phyloP scores from a whole-genome alignment of 495 filamentous ascomycete species.

The Podospora bellae-mahoneyi region DNA sequence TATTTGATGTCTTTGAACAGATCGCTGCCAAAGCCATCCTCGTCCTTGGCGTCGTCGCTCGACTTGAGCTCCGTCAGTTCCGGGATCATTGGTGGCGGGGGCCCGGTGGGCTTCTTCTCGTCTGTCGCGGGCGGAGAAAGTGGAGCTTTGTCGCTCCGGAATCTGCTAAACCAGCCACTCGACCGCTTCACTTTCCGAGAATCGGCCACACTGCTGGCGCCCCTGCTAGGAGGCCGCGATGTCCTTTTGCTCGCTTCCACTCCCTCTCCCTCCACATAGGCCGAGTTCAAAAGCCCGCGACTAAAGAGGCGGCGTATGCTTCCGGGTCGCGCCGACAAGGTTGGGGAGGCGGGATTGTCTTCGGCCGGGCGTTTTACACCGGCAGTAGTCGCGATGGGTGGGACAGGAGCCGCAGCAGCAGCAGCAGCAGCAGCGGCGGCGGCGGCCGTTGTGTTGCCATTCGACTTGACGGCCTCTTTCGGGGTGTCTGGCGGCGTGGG shows the following conservation, averaged over 20 bases:
- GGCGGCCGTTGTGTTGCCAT: slow-evolving; percentile 24
- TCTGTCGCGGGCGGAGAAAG: slow-evolving; percentile 28
- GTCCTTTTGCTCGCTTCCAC: slow-evolving; percentile 21
- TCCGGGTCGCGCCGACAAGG: slow-evolving; percentile 40
- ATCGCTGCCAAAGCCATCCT: slow-evolving; percentile 48
- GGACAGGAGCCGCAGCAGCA: not conserved
- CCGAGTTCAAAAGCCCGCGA: slow-evolving; percentile 43
- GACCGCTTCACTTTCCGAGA: slow-evolving; percentile 44
- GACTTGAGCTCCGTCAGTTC: slow-evolving; percentile 54
- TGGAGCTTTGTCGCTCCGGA: slow-evolving; percentile 35
- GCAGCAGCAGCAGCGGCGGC: too few relatives aligned
- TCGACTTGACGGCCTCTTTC: slow-evolving; percentile 15
- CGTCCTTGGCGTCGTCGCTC: slow-evolving; percentile 39
- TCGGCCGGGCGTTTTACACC: slow-evolving; percentile 43
- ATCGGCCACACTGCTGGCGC: slow-evolving; percentile 33
- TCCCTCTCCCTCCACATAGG: slow-evolving; percentile 41
- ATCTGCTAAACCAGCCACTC: slow-evolving; percentile 49
- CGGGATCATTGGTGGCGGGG: slow-evolving; percentile 59
- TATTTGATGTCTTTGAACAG: slow-evolving; percentile 58
- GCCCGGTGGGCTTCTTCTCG: slow-evolving; percentile 40
- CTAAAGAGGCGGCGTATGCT: slow-evolving; percentile 48
- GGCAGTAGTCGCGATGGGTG: slow-evolving; percentile 14
- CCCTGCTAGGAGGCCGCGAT: slow-evolving; percentile 41
- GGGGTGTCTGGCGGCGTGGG: slow-evolving; percentile 38
- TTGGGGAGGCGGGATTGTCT: slow-evolving; percentile 44